Base-by-base conservation (phyloP, 352 stramenopile species). In the Globisporangium apiculatum region DNA sequence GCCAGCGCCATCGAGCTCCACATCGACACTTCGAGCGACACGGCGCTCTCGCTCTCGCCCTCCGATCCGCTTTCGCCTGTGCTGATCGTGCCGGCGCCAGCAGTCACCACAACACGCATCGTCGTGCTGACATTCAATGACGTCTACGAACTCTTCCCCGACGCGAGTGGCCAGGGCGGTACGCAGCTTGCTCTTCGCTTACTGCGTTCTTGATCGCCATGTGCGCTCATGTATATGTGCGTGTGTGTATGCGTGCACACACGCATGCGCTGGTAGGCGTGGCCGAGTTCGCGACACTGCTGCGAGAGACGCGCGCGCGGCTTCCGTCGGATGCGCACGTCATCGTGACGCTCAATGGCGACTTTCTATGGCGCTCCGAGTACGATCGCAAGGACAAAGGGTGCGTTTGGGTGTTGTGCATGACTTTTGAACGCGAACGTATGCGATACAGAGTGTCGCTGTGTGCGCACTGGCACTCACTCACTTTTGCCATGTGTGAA, bases 51-150 rank as follows among this genome's bases (percentile, higher is more conserved):
- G 24, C 24, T 31, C 24, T 31, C 24, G 24, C 24, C 24, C 24
- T 31, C 24, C 24, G 24, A 31, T 1, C 24, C 24, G 24, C 24
- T 31, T 31, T 31, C 24, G 24, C 24, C 24, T 31, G 24, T 31
- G 24, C 24, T 31, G 24, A 31, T 31, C 24, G 24, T 31, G 2
- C 24, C 24, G 24, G 24, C 24, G 24, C 24, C 24, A 31, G 24
- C 2, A 31, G 24, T 31, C 24, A 31, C 24, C 24, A 31, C 24
- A 31, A 2, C 24, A 31, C 18, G 69, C 48, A 63, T 90, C 17
- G 67, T 85, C 42, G 77, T 88, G 55, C 69, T 90, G 10, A 79
- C 77, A 11, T 43, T 90, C 14, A 90, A 90, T 58, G 80, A 90
- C 62, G 77, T 90, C 1, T 90, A 90, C 58, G 76, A 84, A 64